Conservation (phyloP, 371 early-diverging fungal species). For the Mortierella sp. region DNA sequence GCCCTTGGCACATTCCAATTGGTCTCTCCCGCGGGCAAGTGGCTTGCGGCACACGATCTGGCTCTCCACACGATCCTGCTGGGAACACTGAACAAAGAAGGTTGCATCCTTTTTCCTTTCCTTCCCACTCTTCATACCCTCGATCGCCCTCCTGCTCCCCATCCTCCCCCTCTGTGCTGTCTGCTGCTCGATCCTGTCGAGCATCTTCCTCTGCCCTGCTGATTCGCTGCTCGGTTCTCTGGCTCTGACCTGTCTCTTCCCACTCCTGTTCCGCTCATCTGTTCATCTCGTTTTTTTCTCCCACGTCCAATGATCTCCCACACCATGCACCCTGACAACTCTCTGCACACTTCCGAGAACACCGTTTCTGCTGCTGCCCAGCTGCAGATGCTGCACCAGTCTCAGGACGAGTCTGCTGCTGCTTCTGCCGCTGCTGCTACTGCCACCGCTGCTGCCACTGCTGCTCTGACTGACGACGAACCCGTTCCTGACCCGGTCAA, state of each 20-base stretch:
- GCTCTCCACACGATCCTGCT: neutral
- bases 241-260: conserved; percentile 38
- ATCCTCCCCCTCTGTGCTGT: conserved; percentile 10
- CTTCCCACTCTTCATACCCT: neutral
- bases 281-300: neutral
- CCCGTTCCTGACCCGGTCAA: conserved; percentile 24
- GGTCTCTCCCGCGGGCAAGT: neutral
- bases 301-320: conserved; percentile 14
- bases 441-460: conserved; percentile 29
- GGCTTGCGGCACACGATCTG: conserved; percentile 1
- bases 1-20: conserved; percentile 9
- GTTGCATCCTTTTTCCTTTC: conserved; percentile 8
- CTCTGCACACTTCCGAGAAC: conserved; percentile 14
- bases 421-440: conserved; percentile 31
- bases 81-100: neutral
- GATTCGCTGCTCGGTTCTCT: conserved; percentile 26
- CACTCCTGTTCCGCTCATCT: neutral
- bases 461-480: conserved; percentile 20
- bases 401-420: conserved; percentile 41
- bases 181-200: conserved; percentile 26
- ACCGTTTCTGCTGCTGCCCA: conserved; percentile 26
- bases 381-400: conserved; percentile 47
- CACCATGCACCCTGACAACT: conserved; percentile 38
- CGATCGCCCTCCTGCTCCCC: conserved; percentile 5
- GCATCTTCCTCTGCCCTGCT: conserved; percentile 16